These are phyloP conservation scores for Amoebophrya sp. DNA, from an alignment of 169 alveolate genomes.

Conservation along the genomic window DNA sequence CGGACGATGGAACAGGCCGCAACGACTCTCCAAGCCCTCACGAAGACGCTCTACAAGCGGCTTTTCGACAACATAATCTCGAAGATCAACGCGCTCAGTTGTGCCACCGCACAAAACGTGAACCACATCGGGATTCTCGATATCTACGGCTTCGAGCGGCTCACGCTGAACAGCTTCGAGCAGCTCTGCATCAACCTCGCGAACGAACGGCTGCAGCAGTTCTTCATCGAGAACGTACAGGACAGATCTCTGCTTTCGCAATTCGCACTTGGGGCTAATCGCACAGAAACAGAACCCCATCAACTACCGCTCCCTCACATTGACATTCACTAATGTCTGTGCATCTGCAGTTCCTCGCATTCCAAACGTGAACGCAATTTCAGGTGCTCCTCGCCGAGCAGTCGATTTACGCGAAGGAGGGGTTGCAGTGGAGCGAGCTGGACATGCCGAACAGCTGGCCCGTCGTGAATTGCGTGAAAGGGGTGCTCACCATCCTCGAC, in stretches of 20 bases:
- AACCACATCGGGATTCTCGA: constrained; percentile 42
- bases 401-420: background rate
- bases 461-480: background rate
- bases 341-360: background rate
- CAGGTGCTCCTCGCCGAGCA: background rate
- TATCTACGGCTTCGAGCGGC: constrained; percentile 71
- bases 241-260: background rate
- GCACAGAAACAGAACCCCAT: too few species aligned
- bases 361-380: background rate
- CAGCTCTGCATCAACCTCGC: constrained; percentile 67
- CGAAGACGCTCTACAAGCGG: background rate
- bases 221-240: constrained; percentile 60
- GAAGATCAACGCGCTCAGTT: background rate
- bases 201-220: constrained; percentile 69
- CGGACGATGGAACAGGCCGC: background rate
- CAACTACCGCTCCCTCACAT: too few species aligned
- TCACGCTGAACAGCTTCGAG: constrained; percentile 61
- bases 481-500: background rate
- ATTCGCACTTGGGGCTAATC: background rate
- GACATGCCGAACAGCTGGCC: background rate
- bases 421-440: background rate
- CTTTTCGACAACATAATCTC: background rate
- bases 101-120: background rate
- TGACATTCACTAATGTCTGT: background rate
- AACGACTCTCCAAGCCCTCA: background rate